Evolutionary conservation across 208 protist genomes (phyloP), one percentile per base, ranked within the genome.

Genomic region (Trichomonas gallinae): DNA sequence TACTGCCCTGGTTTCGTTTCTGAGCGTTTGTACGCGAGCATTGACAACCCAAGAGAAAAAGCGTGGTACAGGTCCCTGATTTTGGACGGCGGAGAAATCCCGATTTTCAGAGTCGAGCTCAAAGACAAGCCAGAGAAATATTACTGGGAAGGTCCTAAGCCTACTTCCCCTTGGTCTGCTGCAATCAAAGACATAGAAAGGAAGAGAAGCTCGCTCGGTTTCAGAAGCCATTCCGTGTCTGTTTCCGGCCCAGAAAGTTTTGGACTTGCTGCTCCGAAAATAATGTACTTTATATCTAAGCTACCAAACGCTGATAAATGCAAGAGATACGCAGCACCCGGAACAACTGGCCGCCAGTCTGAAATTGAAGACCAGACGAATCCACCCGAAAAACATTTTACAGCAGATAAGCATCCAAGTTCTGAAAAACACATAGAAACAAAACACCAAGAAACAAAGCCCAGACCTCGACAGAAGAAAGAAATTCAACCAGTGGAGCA

Each of bases 201-300:
- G 21, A 93, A 93, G 45, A 48, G 45, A 13, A n/a, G 21, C 6
- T n/a, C 26, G 6, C 42, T 48, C 2, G 44, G 45, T 21, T 51
- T 93, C 9, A 38, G 15, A n/a, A 36, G 9, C 34, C 23, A 51
- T n/a, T 42, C 23, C 38, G 40, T 93, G 0, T 49, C 44, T 34
- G 44, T 93, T 93, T 51, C 44, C 17, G 87, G 87, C 34, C 87
- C 87, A 40, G 87, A 93, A 93, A 48, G 45, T 93, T 93, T 51
- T 17, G 87, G 87, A 10, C 31, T 93, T 48, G 44, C 87, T 34
- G 40, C 87, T 49, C 87, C 87, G 38, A 48, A 42, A 17, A 40
- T 85, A 23, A 40, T 85, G 2, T 85, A 34, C 42, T 85, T 48
- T 3, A 46, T 48, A 46, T 23, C 23, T 31, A 46, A 89, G 13